phyloP scores from a whole-genome alignment of 495 filamentous ascomycete species.

The Hypoxylon fragiforme region DNA sequence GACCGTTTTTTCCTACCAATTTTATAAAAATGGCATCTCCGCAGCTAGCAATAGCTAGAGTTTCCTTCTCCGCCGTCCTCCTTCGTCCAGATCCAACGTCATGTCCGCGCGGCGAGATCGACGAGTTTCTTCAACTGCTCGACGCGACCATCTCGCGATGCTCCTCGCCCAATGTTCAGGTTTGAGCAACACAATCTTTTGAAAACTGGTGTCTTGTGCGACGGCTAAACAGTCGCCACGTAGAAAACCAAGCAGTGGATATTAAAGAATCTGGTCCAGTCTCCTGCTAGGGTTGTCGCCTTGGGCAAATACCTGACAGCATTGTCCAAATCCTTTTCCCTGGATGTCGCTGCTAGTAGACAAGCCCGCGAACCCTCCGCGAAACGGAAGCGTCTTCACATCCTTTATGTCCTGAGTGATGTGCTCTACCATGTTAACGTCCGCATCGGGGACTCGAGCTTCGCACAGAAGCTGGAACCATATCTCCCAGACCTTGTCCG shows the following conservation, averaged over 20 bases:
- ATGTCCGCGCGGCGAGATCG: conserved; percentile 71
- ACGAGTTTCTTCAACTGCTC: conserved; percentile 68
- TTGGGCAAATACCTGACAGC: conserved; percentile 78
- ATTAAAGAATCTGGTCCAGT: conserved; percentile 68
- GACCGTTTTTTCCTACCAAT: not conserved
- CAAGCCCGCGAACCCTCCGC: conserved; percentile 54
- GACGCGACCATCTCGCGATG: conserved; percentile 71
- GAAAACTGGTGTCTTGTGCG: conserved; percentile 54
- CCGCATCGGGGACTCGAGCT: conserved; percentile 56
- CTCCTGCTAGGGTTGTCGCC: conserved; percentile 64
- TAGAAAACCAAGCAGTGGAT: conserved; percentile 91
- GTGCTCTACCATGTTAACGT: conserved; percentile 76
- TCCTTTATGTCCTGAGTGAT: conserved; percentile 85
- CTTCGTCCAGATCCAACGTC: conserved; percentile 75
- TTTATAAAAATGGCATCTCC: conserved; percentile 64
- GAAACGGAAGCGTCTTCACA: conserved; percentile 71
- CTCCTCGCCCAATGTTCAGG: conserved; percentile 87
- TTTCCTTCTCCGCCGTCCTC: conserved; percentile 73
- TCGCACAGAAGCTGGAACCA: conserved; percentile 64
- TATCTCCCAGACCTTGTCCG: conserved; percentile 64
- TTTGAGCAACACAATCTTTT: conserved; percentile 69
- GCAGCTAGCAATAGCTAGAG: conserved; percentile 79
- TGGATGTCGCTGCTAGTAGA: conserved; percentile 35
- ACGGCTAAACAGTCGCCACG: conserved; percentile 59
- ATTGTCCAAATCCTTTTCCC: conserved; percentile 62